Evolutionary conservation across 192 early-diverging fungal species (phyloP), one percentile per base, ranked within the genome.

Genomic region (Chytriomyces confervae): DNA sequence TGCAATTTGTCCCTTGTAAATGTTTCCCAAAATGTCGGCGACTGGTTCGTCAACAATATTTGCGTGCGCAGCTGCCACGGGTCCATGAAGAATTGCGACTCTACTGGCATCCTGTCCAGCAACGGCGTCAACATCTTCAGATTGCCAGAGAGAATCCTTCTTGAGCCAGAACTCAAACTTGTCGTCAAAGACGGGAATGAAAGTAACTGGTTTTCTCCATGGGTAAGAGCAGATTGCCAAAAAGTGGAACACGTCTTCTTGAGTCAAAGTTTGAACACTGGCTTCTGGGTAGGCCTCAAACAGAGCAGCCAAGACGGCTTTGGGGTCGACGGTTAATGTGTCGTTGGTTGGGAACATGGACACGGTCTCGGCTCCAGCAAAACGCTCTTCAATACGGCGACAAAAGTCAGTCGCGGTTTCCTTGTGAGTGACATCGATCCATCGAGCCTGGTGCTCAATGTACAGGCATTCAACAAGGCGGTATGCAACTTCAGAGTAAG

Each of bases 61-160:
- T 27, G 92, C 88, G 75, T 94, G 92, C 7, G 84, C 87, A 6
- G 86, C 94, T 47, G 96, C 93, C 16, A 94, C 89, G 10, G 95
- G 94, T 50, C 96, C 96, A 45, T 98, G 96, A 66, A 97, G 88
- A 76, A 97, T 95, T 69, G 88, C 89, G 6, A 91, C 91, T 72
- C 96, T 90, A 69, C 91, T 89, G 5, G 92, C 89, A 86, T 98
- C 96, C 79, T 93, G 89, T 64, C 87, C 94, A 13, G 93, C 86
- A 57, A 98, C 89, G 27, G 94, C 90, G 60, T 92, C 92, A 7
- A 97, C 80, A 62, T 96, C 88, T 75, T 97, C 96, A 0, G 93
- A 91, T 79, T 94, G 94, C 95, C 95, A 96, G 36, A 92, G 82
- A 8, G 92, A 92, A 80, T 95, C 92, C 88, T 97, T 97, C 84